Evolutionary conservation across 1,284 basidiomycete species (phyloP).

Genomic region (Malassezia sp.): DNA sequence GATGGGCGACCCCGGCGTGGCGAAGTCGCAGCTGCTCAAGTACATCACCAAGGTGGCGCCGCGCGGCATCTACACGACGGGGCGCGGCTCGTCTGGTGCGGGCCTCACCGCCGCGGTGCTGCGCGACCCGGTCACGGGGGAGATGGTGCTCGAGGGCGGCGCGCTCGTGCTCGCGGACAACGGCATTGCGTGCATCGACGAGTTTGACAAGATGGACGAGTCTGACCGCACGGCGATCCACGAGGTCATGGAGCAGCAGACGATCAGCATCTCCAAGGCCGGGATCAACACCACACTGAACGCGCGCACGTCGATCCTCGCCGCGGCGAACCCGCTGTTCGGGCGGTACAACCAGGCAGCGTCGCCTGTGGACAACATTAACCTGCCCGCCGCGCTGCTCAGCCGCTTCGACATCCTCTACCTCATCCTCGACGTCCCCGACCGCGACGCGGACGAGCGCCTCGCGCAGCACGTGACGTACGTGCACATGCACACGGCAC

Average conservation of each 20-base stretch:
- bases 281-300: slow-evolving; percentile 98
- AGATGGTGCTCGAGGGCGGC: slow-evolving; percentile 98
- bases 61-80: slow-evolving; percentile 93
- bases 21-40: slow-evolving; percentile 93
- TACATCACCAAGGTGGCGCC: slow-evolving; percentile 98
- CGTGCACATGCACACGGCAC: slow-evolving; percentile 89
- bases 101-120: slow-evolving; percentile 98
- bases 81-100: slow-evolving; percentile 92
- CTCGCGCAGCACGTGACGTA: slow-evolving; percentile 94
- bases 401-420: slow-evolving; percentile 95
- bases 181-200: slow-evolving; percentile 98
- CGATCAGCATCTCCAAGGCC: slow-evolving; percentile 97
- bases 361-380: slow-evolving; percentile 98
- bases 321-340: slow-evolving; percentile 94
- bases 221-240: slow-evolving; percentile 94
- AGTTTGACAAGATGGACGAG: slow-evolving; percentile 99
- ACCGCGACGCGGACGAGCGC: slow-evolving; percentile 83
- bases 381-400: slow-evolving; percentile 86
- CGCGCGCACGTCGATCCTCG: slow-evolving; percentile 93
- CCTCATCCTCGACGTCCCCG: slow-evolving; percentile 90
- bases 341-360: slow-evolving; percentile 96
- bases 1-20: slow-evolving; percentile 99
- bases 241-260: slow-evolving; percentile 99
- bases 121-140: slow-evolving; percentile 97
- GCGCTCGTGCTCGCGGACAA: slow-evolving; percentile 97